Evolutionary conservation across 2,329 filamentous ascomycete genomes (phyloP).

Genomic region (Knufia fluminis): DNA sequence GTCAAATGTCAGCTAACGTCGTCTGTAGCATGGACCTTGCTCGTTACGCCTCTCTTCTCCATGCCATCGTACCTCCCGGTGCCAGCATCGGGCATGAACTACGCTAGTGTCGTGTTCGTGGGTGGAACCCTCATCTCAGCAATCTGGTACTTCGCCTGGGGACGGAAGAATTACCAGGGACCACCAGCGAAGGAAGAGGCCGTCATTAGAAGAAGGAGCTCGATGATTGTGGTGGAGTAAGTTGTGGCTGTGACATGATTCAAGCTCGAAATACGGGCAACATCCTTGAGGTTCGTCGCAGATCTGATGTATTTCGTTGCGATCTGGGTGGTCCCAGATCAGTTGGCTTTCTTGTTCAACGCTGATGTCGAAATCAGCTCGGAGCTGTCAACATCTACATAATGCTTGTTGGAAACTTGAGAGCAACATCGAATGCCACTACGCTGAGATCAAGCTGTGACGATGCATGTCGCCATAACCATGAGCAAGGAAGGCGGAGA

Average conservation of each 20-base stretch:
- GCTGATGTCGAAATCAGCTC: too few species aligned
- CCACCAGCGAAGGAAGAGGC: slow-evolving; percentile 30
- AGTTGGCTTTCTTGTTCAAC: too few species aligned
- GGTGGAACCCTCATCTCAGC: slow-evolving; percentile 37
- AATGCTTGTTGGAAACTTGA: too few species aligned
- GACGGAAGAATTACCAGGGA: slow-evolving; percentile 15
- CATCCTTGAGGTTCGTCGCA: too few species aligned
- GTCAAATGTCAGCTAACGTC: slow-evolving; percentile 42
- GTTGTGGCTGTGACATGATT: neutral
- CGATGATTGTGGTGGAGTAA: neutral
- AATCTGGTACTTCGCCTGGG: slow-evolving; percentile 19
- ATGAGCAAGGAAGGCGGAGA: too few species aligned
- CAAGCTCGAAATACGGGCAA: too few species aligned
- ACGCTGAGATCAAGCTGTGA: too few species aligned
- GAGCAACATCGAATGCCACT: too few species aligned
- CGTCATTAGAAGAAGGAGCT: slow-evolving; percentile 10
- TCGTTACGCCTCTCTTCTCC: slow-evolving; percentile 45
- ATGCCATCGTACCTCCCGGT: slow-evolving; percentile 46
- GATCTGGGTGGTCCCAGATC: too few species aligned
- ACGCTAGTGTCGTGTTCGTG: slow-evolving; percentile 49
- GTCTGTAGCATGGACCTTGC: slow-evolving; percentile 24
- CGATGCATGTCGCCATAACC: too few species aligned
- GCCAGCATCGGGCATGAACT: slow-evolving; percentile 46
- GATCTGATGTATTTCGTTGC: too few species aligned
- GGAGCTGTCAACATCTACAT: too few species aligned